Conservation (phyloP, 2,329 filamentous ascomycete genomes). For the Paecilomyces sp. region DNA sequence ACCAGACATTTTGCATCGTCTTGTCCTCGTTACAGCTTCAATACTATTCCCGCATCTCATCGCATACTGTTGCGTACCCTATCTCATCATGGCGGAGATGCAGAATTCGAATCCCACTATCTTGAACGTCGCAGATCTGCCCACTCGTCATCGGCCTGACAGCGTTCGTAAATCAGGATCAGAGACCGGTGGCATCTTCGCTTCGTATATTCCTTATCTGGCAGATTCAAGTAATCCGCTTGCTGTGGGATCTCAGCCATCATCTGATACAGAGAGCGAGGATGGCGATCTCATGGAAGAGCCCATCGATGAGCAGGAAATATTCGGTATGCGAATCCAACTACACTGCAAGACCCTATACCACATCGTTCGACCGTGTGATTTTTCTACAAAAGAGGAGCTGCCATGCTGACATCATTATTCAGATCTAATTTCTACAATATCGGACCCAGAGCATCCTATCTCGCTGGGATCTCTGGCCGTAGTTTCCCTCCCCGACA, state of each 20-base stretch:
- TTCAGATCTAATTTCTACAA: constrained; percentile 83
- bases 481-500: constrained; percentile 93
- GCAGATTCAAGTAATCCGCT: constrained; percentile 45
- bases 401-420: not conserved
- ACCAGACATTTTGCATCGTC: not conserved
- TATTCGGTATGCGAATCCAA: constrained; percentile 61
- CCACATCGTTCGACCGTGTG: not conserved
- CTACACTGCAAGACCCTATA: not conserved
- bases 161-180: constrained; percentile 36
- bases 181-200: constrained; percentile 40
- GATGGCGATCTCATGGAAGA: constrained; percentile 61
- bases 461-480: constrained; percentile 87
- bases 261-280: constrained; percentile 32
- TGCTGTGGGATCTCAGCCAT: constrained; percentile 24
- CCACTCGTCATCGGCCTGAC: constrained; percentile 56
- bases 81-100: constrained; percentile 22
- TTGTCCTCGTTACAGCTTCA: not conserved
- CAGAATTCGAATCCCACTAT: constrained; percentile 78
- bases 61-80: not conserved
- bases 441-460: constrained; percentile 94
- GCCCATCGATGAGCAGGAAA: constrained; percentile 93
- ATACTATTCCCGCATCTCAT: not conserved
- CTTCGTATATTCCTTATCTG: constrained; percentile 44
- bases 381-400: not conserved
- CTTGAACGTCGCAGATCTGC: constrained; percentile 78